Conservation (phyloP, 345 rosid genomes). For the Salix dunnii region DNA sequence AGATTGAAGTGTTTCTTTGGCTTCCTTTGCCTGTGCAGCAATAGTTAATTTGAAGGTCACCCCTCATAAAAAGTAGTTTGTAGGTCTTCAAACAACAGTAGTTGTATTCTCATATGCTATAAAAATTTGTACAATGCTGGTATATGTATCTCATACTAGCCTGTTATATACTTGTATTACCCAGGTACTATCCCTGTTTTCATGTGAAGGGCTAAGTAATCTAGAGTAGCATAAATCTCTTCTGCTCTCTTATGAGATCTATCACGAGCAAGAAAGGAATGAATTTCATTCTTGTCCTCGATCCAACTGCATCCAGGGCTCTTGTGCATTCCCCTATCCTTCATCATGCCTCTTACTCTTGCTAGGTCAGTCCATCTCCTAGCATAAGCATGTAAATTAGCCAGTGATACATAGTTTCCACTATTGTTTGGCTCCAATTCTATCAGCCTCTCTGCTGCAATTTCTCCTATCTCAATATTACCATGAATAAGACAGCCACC, state of each 20-base stretch:
- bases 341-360: conserved; percentile 16
- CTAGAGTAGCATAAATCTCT: conserved; percentile 31
- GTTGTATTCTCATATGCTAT: too few relatives aligned
- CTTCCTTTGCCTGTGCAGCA: too few relatives aligned
- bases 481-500: conserved; percentile 27
- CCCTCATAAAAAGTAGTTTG: too few relatives aligned
- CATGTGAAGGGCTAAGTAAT: conserved; percentile 41
- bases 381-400: conserved; percentile 21
- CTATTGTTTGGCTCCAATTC: conserved; percentile 18
- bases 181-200: conserved; percentile 13
- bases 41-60: too few relatives aligned
- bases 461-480: conserved; percentile 16
- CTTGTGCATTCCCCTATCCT: conserved; percentile 20
- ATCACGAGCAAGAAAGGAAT: conserved; percentile 18
- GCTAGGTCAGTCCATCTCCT: conserved; percentile 19
- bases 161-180: not conserved
- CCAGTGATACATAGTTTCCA: conserved; percentile 23
- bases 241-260: conserved; percentile 14
- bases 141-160: too few relatives aligned
- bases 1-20: too few relatives aligned
- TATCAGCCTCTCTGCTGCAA: conserved; percentile 21
- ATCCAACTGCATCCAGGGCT: conserved; percentile 34
- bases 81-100: too few relatives aligned
- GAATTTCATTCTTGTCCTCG: conserved; percentile 20
- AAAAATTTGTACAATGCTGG: too few relatives aligned